These are phyloP conservation scores for Penicillium brevicompactum DNA, from an alignment of 2,329 filamentous ascomycete species.

Conservation along the genomic window DNA sequence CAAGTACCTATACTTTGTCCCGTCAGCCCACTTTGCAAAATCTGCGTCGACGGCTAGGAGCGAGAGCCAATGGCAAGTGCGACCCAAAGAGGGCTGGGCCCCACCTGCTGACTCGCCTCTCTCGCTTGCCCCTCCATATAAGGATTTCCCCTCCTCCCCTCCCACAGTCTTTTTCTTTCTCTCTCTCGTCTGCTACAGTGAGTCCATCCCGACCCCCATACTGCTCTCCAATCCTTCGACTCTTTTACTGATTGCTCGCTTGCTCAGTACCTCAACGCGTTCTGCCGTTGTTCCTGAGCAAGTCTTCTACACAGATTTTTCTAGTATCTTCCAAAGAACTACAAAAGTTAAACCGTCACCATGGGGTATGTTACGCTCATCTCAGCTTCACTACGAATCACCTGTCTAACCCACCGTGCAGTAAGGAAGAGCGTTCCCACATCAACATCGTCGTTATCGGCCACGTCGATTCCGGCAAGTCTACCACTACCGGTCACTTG, in stretches of 20 bases:
- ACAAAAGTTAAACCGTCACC: slow-evolving; percentile 53
- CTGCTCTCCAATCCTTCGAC: slow-evolving; percentile 21
- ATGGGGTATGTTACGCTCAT: slow-evolving; percentile 60
- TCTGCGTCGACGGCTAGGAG: slow-evolving; percentile 29
- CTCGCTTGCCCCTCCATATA: slow-evolving; percentile 52
- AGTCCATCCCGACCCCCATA: slow-evolving; percentile 41
- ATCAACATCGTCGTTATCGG: slow-evolving; percentile 99
- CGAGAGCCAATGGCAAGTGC: slow-evolving; percentile 29
- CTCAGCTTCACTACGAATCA: background rate
- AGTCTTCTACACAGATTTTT: slow-evolving; percentile 38
- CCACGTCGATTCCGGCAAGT: slow-evolving; percentile 99
- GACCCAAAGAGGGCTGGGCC: slow-evolving; percentile 36
- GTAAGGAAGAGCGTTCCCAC: slow-evolving; percentile 95
- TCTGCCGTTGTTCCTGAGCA: slow-evolving; percentile 55
- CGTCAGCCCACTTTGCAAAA: slow-evolving; percentile 33
- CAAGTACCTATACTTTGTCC: slow-evolving; percentile 10
- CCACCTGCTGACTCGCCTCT: slow-evolving; percentile 37
- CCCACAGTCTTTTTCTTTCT: slow-evolving; percentile 44
- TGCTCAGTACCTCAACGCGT: slow-evolving; percentile 54
- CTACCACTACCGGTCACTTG: slow-evolving; percentile 92
- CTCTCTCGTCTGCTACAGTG: slow-evolving; percentile 49
- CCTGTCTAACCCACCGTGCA: slow-evolving; percentile 39
- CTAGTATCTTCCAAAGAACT: slow-evolving; percentile 53
- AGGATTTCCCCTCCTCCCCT: slow-evolving; percentile 47
- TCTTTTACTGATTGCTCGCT: slow-evolving; percentile 23